These are phyloP conservation scores for Microstegium vimineum DNA, from an alignment of 176 grass and related monocot genomes.

Conservation along the genomic window DNA sequence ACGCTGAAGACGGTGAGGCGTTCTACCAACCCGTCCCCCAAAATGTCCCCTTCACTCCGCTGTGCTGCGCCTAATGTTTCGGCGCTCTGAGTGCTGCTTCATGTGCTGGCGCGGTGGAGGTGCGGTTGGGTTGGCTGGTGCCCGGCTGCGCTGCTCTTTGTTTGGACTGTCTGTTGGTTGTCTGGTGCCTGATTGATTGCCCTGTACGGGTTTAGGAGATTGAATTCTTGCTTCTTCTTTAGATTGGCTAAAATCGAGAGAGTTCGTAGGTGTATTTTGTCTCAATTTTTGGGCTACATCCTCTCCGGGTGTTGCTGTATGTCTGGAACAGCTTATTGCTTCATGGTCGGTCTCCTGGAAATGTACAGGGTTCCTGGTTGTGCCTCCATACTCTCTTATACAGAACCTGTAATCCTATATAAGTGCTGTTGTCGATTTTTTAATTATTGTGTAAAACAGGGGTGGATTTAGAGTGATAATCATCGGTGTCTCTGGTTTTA, in stretches of 20 bases:
- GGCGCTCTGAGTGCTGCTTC: too few species aligned
- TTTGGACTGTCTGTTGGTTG: background rate
- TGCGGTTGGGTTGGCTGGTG: background rate
- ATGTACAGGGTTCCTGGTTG: background rate
- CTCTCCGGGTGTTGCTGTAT: background rate
- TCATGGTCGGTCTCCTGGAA: background rate
- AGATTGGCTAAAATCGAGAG: background rate
- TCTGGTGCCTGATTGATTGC: background rate
- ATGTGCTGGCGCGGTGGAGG: background rate
- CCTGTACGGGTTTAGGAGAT: background rate
- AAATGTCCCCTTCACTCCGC: background rate
- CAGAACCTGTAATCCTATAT: background rate
- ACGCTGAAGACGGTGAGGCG: conserved; percentile 25
- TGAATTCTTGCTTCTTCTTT: background rate
- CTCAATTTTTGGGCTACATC: background rate
- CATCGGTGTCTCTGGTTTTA: background rate
- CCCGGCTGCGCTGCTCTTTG: background rate
- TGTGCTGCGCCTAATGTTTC: background rate
- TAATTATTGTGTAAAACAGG: background rate
- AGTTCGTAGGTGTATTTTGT: background rate
- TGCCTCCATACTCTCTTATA: background rate
- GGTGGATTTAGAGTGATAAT: background rate
- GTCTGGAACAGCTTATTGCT: background rate
- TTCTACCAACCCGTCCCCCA: background rate
- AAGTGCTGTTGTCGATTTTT: background rate